phyloP scores from a whole-genome alignment of 306 rosid genomes.

The Neltuma alba region DNA sequence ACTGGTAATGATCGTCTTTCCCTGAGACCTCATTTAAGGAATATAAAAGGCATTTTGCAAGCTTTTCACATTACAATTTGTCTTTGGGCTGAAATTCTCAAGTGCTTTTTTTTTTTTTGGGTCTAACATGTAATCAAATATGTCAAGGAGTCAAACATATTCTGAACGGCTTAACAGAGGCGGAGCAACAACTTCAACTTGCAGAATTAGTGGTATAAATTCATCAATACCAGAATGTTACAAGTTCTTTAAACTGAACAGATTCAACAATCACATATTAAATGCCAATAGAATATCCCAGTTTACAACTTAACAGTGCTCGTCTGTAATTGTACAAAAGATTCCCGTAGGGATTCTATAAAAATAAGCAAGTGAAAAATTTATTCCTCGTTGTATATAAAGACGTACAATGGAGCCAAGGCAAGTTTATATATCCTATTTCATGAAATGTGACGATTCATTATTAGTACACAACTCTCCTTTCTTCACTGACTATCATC shows the following conservation, averaged over 20 bases:
- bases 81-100: not conserved
- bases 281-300: slow-evolving; percentile 18
- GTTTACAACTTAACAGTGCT: slow-evolving; percentile 24
- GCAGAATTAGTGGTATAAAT: not conserved
- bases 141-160: not conserved
- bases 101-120: not conserved
- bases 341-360: slow-evolving; percentile 6
- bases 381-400: slow-evolving; percentile 34
- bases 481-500: slow-evolving; percentile 56
- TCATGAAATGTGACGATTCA: slow-evolving; percentile 26
- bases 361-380: slow-evolving; percentile 6
- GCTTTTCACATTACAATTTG: not conserved
- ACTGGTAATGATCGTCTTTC: too few species aligned
- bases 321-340: slow-evolving; percentile 25
- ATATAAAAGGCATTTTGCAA: not conserved
- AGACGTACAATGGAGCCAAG: slow-evolving; percentile 13
- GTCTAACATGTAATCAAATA: not conserved
- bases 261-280: slow-evolving; percentile 20
- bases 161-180: not conserved
- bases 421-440: not conserved
- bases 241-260: slow-evolving; percentile 22
- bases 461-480: slow-evolving; percentile 10
- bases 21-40: too few species aligned
- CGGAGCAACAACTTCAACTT: not conserved
- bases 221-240: not conserved